phyloP scores from a whole-genome alignment of 106 monocot species.

The Gastrodia elata region DNA sequence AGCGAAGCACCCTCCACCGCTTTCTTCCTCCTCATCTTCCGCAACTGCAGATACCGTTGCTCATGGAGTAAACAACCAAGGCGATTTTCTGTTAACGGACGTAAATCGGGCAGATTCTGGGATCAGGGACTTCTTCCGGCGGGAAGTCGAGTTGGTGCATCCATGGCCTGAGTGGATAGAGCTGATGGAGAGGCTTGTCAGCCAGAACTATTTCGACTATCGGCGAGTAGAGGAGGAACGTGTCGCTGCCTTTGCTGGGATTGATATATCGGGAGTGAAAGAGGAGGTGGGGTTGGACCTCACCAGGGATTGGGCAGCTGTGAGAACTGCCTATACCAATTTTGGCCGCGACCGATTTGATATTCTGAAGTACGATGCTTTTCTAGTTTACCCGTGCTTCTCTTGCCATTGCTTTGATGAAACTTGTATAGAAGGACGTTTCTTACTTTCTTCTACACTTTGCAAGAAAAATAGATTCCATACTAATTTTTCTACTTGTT shows the following conservation, averaged over 20 bases:
- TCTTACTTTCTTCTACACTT: background rate
- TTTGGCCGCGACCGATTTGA: slow-evolving; percentile 93
- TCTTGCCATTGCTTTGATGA: background rate
- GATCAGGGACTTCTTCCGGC: slow-evolving; percentile 3
- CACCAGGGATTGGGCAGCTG: slow-evolving; percentile 70
- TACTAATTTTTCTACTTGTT: background rate
- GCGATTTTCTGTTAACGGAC: background rate
- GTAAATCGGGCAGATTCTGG: background rate
- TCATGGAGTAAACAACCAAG: background rate
- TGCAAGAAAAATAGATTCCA: background rate
- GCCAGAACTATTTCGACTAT: slow-evolving; percentile 69
- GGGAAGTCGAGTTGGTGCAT: slow-evolving; percentile 79
- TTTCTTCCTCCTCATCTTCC: slow-evolving; percentile 3
- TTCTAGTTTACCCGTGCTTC: background rate
- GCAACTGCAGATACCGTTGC: background rate
- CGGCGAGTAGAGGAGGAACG: slow-evolving; percentile 30
- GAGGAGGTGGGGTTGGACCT: slow-evolving; percentile 58
- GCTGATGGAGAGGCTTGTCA: slow-evolving; percentile 64
- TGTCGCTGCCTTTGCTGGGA: slow-evolving; percentile 26
- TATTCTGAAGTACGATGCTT: slow-evolving; percentile 49
- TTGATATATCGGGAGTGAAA: slow-evolving; percentile 36
- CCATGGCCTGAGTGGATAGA: slow-evolving; percentile 99
- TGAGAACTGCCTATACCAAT: slow-evolving; percentile 73
- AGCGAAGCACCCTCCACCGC: slow-evolving; percentile 7
- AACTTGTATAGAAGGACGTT: background rate